These are phyloP conservation scores for Fonsecaea nubica DNA, from an alignment of 2,329 filamentous ascomycete species.

Conservation along the genomic window DNA sequence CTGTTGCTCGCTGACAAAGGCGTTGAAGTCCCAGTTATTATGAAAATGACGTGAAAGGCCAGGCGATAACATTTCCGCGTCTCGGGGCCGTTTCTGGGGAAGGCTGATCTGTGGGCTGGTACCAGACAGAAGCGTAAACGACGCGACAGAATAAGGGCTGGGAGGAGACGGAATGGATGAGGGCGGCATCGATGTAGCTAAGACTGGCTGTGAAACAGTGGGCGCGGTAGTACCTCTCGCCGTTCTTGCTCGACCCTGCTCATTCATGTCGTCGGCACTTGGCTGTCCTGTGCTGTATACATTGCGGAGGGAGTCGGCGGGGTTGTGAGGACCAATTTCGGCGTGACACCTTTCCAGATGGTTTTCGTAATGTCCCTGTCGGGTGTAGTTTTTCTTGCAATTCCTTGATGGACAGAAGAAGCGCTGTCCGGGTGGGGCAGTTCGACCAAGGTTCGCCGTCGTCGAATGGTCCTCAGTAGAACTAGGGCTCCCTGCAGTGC, in stretches of 20 bases:
- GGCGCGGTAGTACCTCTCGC: background rate
- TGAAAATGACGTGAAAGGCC: background rate
- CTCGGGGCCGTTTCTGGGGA: background rate
- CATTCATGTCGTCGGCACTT: background rate
- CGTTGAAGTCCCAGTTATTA: background rate
- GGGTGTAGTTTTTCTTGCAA: conserved; percentile 23
- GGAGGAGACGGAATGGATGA: background rate
- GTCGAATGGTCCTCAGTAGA: background rate
- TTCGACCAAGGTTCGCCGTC: conserved; percentile 14
- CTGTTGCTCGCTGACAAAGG: too few species aligned
- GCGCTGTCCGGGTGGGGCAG: conserved; percentile 23
- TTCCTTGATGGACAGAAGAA: conserved; percentile 32
- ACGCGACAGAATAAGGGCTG: background rate
- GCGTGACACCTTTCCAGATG: conserved; percentile 26
- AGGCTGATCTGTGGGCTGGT: background rate
- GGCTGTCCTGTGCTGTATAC: conserved; percentile 2
- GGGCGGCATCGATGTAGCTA: background rate
- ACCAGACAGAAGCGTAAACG: background rate
- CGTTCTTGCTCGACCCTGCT: background rate
- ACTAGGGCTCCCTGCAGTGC: background rate
- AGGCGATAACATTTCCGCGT: background rate
- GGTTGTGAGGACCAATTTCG: conserved; percentile 23
- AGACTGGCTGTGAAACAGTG: background rate
- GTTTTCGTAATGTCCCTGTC: conserved; percentile 29
- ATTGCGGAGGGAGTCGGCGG: background rate